Conservation (phyloP, 2,329 filamentous ascomycete species). For the Xylariaceae sp. region DNA sequence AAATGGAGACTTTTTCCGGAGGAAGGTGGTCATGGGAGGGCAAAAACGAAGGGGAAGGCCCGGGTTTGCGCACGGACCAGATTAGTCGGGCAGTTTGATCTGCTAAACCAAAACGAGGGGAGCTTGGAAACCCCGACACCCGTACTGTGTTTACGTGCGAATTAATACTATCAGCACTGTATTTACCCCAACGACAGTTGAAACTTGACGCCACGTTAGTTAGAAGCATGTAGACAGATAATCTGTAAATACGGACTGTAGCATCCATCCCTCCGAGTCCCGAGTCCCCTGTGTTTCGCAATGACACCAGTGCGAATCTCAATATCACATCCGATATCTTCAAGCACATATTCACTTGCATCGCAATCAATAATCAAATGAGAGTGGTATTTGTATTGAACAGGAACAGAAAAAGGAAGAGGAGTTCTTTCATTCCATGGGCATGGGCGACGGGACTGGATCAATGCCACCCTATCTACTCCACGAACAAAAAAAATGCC, state of each 20-base stretch:
- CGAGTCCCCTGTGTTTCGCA: too few species aligned
- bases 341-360: too few species aligned
- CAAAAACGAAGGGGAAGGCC: conserved; percentile 21
- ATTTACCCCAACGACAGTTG: too few species aligned
- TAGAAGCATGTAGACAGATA: too few species aligned
- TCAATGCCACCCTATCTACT: neutral
- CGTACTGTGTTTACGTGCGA: too few species aligned
- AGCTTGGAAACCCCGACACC: neutral
- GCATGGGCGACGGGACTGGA: conserved; percentile 11
- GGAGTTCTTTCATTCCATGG: conserved; percentile 7
- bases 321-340: too few species aligned
- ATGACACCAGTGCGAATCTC: too few species aligned
- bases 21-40: conserved; percentile 18
- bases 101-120: conserved; percentile 5
- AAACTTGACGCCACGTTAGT: too few species aligned
- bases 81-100: neutral
- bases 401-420: neutral
- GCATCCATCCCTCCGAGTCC: too few species aligned
- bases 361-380: neutral
- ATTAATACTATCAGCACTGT: too few species aligned
- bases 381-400: neutral
- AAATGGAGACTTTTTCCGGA: conserved; percentile 30
- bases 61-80: conserved; percentile 19
- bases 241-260: too few species aligned
- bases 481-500: neutral